phyloP scores from a whole-genome alignment of 2,329 filamentous ascomycete genomes.

The Oidium heveae region DNA sequence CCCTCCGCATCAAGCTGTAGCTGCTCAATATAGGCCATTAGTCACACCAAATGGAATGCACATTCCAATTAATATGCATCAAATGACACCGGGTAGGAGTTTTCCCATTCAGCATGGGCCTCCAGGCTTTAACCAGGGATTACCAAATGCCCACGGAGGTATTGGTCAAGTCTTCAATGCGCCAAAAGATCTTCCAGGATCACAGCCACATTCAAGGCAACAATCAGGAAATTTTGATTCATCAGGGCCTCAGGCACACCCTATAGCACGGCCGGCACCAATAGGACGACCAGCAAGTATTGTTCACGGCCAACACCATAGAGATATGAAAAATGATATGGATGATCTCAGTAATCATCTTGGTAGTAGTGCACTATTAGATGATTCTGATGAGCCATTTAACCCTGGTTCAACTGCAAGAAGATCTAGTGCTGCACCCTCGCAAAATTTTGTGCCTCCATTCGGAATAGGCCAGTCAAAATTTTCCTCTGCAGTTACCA shows the following conservation, averaged over 20 bases:
- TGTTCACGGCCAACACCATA: slow-evolving; percentile 23
- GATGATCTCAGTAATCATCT: slow-evolving; percentile 57
- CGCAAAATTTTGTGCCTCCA: slow-evolving; percentile 12
- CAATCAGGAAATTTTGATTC: slow-evolving; percentile 28
- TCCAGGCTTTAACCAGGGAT: slow-evolving; percentile 26
- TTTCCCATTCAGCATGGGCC: slow-evolving; percentile 19
- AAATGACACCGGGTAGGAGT: slow-evolving; percentile 25
- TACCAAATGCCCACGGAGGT: slow-evolving; percentile 17
- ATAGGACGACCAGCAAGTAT: slow-evolving; percentile 70
- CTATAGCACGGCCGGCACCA: slow-evolving; percentile 59
- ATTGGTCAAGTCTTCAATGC: slow-evolving; percentile 18
- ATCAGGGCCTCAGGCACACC: slow-evolving; percentile 29
- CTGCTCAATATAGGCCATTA: slow-evolving; percentile 28
- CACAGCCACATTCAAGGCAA: slow-evolving; percentile 46
- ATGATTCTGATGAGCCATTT: slow-evolving; percentile 38
- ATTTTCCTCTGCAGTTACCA: slow-evolving; percentile 10
- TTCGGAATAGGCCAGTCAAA: slow-evolving; percentile 12
- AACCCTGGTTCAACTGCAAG: slow-evolving; percentile 14
- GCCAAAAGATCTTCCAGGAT: slow-evolving; percentile 17
- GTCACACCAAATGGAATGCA: slow-evolving; percentile 22
- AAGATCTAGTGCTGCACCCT: slow-evolving; percentile 13
- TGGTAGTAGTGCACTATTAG: slow-evolving; percentile 71
- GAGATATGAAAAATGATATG: slow-evolving; percentile 26
- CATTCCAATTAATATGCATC: slow-evolving; percentile 33
- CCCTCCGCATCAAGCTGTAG: slow-evolving; percentile 23